Evolutionary conservation across 2,329 filamentous ascomycete species (phyloP), one percentile per base, ranked within the genome.

Genomic region (Acephala macrosclerotiorum): DNA sequence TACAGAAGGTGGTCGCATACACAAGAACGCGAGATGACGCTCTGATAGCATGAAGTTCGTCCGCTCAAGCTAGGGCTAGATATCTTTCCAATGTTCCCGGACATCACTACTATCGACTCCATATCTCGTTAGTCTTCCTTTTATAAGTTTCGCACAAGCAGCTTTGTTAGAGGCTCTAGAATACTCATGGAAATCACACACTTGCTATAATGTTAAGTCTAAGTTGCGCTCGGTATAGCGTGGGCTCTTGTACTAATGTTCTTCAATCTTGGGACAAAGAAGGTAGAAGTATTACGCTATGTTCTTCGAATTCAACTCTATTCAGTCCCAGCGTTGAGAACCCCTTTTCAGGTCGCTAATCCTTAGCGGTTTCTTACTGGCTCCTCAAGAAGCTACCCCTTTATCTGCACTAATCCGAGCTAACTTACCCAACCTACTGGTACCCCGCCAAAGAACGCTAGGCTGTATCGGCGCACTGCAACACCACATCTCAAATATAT

Each of bases 271-370:
- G 7, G 29, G 29, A 5, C 9, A 25, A 9, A 25, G 45, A 26
- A 49, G 45, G 20, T 7, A 22, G 9, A 9, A 8, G n/a, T 22
- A 49, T 20, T 49, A 25, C n/a, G 12, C 45, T 49, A 49, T 49
- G n/a, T 12, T 49, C 40, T 42, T n/a, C 45, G 29, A 4, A 7
- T 53, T 11, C 49, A 53, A 7, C 3, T 22, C 25, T 8, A 14
- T 29, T 53, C 26, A 22, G 49, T 22, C 18, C 12, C 25, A 53
- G 29, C 3, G 2, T 33, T 3, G n/a, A 25, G 9, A 3, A 25
- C 49, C 49, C 49, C 49, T 53, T 16, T 53, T 33, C 25, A 22
- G 26, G 26, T 53, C 49, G 49, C 49, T 53, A 29, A 29, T 26
- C 14, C 49, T 16, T 3, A 53, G 6, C 33, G 14, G 26, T 33